These are phyloP conservation scores for Aspergillus brasiliensis DNA, from an alignment of 2,329 filamentous ascomycete genomes.

Conservation along the genomic window DNA sequence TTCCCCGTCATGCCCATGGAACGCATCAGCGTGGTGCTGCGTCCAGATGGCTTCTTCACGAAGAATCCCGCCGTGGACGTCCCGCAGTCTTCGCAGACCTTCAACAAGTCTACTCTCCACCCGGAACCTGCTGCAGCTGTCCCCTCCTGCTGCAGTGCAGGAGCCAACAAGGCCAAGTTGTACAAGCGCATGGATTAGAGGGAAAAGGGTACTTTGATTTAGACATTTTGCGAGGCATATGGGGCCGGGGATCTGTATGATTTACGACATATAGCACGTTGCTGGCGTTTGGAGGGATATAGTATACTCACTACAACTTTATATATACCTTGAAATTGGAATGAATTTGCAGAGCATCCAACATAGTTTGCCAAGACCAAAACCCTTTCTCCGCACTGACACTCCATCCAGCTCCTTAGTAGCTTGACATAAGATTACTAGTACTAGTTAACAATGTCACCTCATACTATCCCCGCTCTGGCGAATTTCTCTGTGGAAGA, in stretches of 20 bases:
- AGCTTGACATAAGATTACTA: no score
- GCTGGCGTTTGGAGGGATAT: not conserved
- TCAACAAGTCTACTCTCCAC: constrained; percentile 46
- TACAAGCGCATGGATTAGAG: constrained; percentile 21
- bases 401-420: no score
- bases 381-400: no score
- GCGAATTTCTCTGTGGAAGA: no score
- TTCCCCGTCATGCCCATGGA: constrained; percentile 71
- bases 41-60: constrained; percentile 56
- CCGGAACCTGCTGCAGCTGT: constrained; percentile 20
- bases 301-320: not conserved
- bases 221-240: not conserved
- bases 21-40: constrained; percentile 50
- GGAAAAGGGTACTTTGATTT: not conserved
- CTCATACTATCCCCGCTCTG: no score
- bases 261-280: not conserved
- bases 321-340: not conserved
- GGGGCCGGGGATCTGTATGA: not conserved
- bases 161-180: constrained; percentile 32
- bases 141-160: constrained; percentile 24
- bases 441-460: no score
- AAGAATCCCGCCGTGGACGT: constrained; percentile 55
- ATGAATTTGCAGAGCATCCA: no score
- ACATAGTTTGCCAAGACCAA: no score
- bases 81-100: constrained; percentile 43